Percentiles rank a stretch among this genome's conserved stretches.
Conservation (phyloP, 352 stramenopile species). For the Elongisporangium prolatum region DNA sequence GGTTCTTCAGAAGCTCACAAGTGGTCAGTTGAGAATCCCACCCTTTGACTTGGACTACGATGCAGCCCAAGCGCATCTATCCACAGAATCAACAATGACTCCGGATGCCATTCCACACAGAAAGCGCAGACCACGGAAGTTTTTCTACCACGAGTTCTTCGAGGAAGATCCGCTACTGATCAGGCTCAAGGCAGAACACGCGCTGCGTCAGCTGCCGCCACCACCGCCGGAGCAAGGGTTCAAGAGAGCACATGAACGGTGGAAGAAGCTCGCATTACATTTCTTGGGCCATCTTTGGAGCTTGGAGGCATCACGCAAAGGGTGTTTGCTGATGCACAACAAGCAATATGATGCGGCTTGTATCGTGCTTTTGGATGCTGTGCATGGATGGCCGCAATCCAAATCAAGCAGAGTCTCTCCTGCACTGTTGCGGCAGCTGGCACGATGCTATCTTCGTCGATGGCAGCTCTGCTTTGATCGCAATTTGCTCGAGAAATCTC, state of each 20-base stretch:
- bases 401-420: slow-evolving; percentile 9
- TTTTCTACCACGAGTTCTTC: slow-evolving; percentile 77
- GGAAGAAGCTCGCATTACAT: slow-evolving; percentile 34
- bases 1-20: slow-evolving; percentile 32
- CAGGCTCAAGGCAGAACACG: neutral
- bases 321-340: slow-evolving; percentile 38
- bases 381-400: slow-evolving; percentile 19
- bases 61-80: slow-evolving; percentile 23
- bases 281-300: slow-evolving; percentile 32
- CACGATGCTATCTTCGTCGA: slow-evolving; percentile 30
- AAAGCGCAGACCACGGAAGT: slow-evolving; percentile 39
- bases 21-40: slow-evolving; percentile 9
- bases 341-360: slow-evolving; percentile 30
- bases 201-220: neutral
- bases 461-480: slow-evolving; percentile 27
- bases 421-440: slow-evolving; percentile 37
- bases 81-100: slow-evolving; percentile 21
- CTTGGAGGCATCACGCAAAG: slow-evolving; percentile 31
- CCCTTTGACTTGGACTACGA: slow-evolving; percentile 60
- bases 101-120: slow-evolving; percentile 31
- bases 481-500: slow-evolving; percentile 29
- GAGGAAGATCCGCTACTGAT: slow-evolving; percentile 48
- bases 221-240: slow-evolving; percentile 5
- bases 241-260: slow-evolving; percentile 31
- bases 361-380: slow-evolving; percentile 18